phyloP scores from a whole-genome alignment of 2,329 filamentous ascomycete genomes.

The Fusarium scirpi region DNA sequence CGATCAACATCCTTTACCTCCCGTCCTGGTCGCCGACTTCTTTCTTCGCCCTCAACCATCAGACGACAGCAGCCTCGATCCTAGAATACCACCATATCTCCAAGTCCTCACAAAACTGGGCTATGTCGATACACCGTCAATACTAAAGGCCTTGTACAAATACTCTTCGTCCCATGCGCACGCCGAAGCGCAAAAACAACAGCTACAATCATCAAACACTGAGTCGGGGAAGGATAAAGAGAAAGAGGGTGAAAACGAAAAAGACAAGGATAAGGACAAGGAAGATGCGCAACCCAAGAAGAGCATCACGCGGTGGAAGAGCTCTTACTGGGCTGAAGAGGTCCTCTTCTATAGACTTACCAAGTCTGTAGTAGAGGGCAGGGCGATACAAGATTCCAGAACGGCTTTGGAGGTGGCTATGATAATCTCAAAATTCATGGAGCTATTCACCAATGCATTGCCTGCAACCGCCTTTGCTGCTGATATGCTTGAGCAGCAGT shows the following conservation, averaged over 20 bases:
- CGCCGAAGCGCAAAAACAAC: conserved; percentile 35
- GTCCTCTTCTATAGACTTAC: conserved; percentile 93
- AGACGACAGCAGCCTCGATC: conserved; percentile 66
- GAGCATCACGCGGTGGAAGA: conserved; percentile 60
- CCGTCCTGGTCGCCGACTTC: conserved; percentile 66
- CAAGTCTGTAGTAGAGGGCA: conserved; percentile 78
- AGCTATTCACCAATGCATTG: conserved; percentile 64
- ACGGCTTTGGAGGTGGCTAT: conserved; percentile 64
- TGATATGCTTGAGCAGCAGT: conserved; percentile 60
- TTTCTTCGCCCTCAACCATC: conserved; percentile 66
- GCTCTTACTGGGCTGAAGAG: conserved; percentile 78
- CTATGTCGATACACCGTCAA: conserved; percentile 65
- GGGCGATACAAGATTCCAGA: conserved; percentile 58
- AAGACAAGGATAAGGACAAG: conserved; percentile 39
- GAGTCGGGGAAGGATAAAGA: conserved; percentile 12
- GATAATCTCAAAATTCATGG: conserved; percentile 69
- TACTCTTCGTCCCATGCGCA: conserved; percentile 65
- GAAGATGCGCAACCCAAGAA: conserved; percentile 38
- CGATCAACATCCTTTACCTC: conserved; percentile 64
- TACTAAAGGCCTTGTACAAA: conserved; percentile 67
- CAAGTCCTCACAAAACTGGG: conserved; percentile 64
- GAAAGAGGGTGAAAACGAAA: conserved; percentile 20
- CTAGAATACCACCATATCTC: conserved; percentile 70
- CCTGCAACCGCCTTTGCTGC: conserved; percentile 59
- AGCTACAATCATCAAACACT: conserved; percentile 2